Evolutionary conservation across 1,284 basidiomycete genomes (phyloP), one percentile per base, ranked within the genome.

Genomic region (Microbotryum saponariae): DNA sequence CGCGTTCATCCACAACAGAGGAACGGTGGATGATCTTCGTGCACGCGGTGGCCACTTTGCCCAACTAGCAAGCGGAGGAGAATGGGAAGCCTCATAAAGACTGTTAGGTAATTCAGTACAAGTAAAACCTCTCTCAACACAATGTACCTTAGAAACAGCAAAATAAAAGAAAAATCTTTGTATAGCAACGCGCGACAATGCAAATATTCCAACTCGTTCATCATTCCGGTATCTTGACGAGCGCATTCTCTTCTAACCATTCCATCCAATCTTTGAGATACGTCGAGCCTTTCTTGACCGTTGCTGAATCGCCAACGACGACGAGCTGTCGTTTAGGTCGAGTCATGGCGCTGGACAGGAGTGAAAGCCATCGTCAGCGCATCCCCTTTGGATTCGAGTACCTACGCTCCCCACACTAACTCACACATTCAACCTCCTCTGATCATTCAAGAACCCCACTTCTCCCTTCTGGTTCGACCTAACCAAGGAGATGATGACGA

Each of bases 361-460:
- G 10, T 58, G 23, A 9, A 14, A 48, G 9, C 16, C 10, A 16
- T 12, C 12, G 2, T 42, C 12, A 23, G 48, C 27, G 23, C 16
- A 58, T 27, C 6, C 27, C 27, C 27, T 1, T 27, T 27, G 27
- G 27, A 27, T 27, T 27, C 37, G 50, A 9, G 8, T 10, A 12
- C 44, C 25, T 37, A 4, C 21, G 21, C 44, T 21, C 21, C 42
- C 23, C 46, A 16, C 14, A 31, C 31, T 31, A 21, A 58, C 80
- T 59, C 69, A 86, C 87, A 69, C 89, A 73, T 97, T 97, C 71
- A 97, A 77, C 49, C 93, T 79, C 47, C 92, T 80, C 70, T 90
- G 88, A 73, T 97, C 93, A 72, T 86, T 88, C 69, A 97, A 75
- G 76, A 97, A 96, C 0, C 93, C 92, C 1, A 97, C 89, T 70